Evolutionary conservation across 2,329 filamentous ascomycete species (phyloP).

Genomic region (Ophiostoma ulmi): DNA sequence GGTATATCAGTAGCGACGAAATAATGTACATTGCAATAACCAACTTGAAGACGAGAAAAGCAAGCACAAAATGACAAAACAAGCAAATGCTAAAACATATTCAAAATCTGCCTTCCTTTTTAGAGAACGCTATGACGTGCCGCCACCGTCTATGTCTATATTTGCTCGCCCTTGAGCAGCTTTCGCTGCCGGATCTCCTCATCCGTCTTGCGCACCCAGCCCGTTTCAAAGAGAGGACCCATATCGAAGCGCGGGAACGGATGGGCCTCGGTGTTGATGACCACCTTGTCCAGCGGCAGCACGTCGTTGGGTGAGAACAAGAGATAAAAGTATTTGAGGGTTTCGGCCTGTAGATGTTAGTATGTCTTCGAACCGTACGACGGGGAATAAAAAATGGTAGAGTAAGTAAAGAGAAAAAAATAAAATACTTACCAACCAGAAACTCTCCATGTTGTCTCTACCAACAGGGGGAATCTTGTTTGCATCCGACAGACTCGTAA

Average conservation of each 20-base stretch:
- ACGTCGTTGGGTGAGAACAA: conserved; percentile 81
- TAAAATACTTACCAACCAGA: conserved; percentile 62
- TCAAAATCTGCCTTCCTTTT: not conserved
- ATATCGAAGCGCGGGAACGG: conserved; percentile 82
- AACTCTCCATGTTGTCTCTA: conserved; percentile 96
- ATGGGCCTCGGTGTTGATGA: conserved; percentile 96
- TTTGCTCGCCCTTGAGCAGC: not conserved
- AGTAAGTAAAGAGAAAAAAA: not conserved
- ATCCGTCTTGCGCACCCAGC: conserved; percentile 64
- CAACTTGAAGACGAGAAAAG: not conserved
- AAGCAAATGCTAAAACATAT: not conserved
- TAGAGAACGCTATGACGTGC: not conserved
- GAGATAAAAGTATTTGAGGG: conserved; percentile 94
- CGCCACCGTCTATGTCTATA: not conserved
- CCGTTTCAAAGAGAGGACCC: conserved; percentile 69
- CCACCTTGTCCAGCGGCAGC: conserved; percentile 76
- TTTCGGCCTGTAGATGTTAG: conserved; percentile 58
- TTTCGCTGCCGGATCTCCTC: conserved; percentile 14
- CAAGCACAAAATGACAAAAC: not conserved
- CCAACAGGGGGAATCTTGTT: conserved; percentile 61
- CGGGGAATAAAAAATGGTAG: not conserved
- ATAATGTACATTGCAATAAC: not conserved
- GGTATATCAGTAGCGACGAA: not conserved
- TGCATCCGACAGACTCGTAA: conserved; percentile 74
- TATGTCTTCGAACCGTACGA: not conserved